Evolutionary conservation across 2,329 filamentous ascomycete species (phyloP).

Genomic region (Aschersonia sp.): DNA sequence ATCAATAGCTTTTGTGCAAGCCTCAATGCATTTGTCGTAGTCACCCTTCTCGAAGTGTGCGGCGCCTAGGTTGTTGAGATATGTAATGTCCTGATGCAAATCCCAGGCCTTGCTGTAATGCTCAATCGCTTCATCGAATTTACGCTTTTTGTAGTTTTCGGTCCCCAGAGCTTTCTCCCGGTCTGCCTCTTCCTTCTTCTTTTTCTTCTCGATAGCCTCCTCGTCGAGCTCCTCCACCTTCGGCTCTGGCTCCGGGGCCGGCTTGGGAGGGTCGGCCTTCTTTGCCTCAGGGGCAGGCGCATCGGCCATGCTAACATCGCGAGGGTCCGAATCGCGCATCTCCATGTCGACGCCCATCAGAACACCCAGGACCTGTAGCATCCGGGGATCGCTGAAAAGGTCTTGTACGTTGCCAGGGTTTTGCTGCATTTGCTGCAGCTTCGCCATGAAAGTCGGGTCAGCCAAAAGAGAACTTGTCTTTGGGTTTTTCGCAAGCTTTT

Average conservation of each 20-base stretch:
- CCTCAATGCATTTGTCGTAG: constrained; percentile 72
- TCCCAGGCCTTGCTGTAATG: constrained; percentile 97
- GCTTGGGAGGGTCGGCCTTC: constrained; percentile 31
- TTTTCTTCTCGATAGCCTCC: constrained; percentile 68
- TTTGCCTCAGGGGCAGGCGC: constrained; percentile 22
- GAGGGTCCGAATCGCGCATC: constrained; percentile 22
- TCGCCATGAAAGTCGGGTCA: constrained; percentile 79
- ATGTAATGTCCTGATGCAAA: constrained; percentile 86
- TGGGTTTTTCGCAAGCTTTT: constrained; percentile 86
- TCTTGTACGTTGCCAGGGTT: constrained; percentile 70
- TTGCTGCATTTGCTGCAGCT: constrained; percentile 65
- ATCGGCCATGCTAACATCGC: constrained; percentile 66
- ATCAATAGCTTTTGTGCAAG: constrained; percentile 76
- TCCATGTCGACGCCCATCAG: constrained; percentile 87
- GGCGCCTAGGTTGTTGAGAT: constrained; percentile 90
- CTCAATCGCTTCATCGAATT: constrained; percentile 87
- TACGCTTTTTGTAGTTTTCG: constrained; percentile 93
- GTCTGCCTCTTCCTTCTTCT: constrained; percentile 85
- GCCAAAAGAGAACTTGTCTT: constrained; percentile 75
- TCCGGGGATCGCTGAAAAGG: constrained; percentile 76
- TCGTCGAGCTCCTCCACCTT: constrained; percentile 63
- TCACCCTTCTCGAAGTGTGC: constrained; percentile 95
- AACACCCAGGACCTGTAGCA: constrained; percentile 89
- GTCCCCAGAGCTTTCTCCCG: constrained; percentile 91
- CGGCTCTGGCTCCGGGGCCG: constrained; percentile 36